Evolutionary conservation across 345 rosid species (phyloP).

Genomic region (Arabidopsis arenosa): DNA sequence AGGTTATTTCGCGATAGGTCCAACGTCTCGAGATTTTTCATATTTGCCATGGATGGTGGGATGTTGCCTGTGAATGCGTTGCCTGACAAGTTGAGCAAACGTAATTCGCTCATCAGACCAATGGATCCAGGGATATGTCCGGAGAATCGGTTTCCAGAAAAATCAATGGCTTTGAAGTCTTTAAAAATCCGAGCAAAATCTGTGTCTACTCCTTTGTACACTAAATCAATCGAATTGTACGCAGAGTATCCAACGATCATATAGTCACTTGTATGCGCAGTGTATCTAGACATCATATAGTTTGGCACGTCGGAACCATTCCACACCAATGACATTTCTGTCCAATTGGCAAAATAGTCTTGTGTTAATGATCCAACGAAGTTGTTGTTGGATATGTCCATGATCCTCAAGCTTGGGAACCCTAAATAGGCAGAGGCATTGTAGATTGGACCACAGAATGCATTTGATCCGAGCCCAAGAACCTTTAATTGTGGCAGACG

Average conservation of each 20-base stretch:
- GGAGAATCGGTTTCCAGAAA: neutral
- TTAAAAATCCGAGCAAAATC: neutral
- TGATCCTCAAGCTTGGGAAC: neutral
- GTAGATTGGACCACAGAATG: neutral
- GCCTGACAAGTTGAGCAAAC: no score
- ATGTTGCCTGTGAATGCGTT: no score
- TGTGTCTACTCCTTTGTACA: constrained; percentile 7
- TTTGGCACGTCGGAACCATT: no score
- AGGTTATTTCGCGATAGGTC: no score
- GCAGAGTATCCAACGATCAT: neutral
- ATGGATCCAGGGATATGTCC: no score
- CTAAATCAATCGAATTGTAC: neutral
- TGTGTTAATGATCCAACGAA: neutral
- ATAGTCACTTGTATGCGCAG: no score
- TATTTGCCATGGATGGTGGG: no score
- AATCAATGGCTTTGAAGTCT: constrained; percentile 11
- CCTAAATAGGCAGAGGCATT: neutral
- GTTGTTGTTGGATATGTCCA: neutral
- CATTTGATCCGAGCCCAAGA: neutral
- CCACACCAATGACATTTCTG: neutral
- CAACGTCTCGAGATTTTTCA: no score
- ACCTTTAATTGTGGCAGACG: neutral
- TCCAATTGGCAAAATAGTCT: neutral
- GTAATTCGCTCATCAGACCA: no score
- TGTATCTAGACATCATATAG: no score